Conservation (phyloP, 2,329 filamentous ascomycete species). For the Allantophomopsis cytisporea region DNA sequence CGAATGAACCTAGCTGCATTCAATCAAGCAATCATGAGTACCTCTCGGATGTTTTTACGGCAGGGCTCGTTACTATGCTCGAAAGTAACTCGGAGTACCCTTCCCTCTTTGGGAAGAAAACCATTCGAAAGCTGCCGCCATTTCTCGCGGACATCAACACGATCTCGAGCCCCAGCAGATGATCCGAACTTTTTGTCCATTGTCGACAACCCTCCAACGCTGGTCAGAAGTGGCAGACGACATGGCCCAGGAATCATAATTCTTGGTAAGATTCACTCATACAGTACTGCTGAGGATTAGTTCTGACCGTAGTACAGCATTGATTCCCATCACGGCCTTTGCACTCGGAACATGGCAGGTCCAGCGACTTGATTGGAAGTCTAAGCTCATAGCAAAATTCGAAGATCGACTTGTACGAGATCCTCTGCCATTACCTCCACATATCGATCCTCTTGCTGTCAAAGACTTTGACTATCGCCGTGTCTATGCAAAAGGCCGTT, state of each 20-base stretch:
- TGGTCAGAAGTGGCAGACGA: slow-evolving; percentile 59
- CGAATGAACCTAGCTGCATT: too few species aligned
- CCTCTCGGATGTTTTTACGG: too few species aligned
- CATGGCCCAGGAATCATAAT: slow-evolving; percentile 75
- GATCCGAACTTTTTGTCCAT: slow-evolving; percentile 73
- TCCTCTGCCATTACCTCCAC: slow-evolving; percentile 74
- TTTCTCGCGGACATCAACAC: slow-evolving; percentile 10
- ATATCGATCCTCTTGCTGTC: slow-evolving; percentile 69
- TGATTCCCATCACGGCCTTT: slow-evolving; percentile 89
- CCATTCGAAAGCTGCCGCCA: slow-evolving; percentile 7
- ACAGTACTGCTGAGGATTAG: not conserved
- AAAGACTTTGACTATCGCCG: slow-evolving; percentile 85
- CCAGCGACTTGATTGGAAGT: slow-evolving; percentile 85
- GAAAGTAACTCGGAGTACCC: too few species aligned
- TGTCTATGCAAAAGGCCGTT: slow-evolving; percentile 59
- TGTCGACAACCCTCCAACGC: slow-evolving; percentile 69
- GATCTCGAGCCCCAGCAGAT: slow-evolving; percentile 34
- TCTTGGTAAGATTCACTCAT: slow-evolving; percentile 35
- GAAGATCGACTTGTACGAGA: slow-evolving; percentile 82
- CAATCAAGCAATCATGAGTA: too few species aligned
- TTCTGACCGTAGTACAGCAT: slow-evolving; percentile 9
- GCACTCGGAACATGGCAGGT: slow-evolving; percentile 90
- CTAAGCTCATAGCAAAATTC: slow-evolving; percentile 76
- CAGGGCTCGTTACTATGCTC: too few species aligned
- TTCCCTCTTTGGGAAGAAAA: too few species aligned